phyloP scores from a whole-genome alignment of 176 grass and related monocot species.

The Oryza australiensis region DNA sequence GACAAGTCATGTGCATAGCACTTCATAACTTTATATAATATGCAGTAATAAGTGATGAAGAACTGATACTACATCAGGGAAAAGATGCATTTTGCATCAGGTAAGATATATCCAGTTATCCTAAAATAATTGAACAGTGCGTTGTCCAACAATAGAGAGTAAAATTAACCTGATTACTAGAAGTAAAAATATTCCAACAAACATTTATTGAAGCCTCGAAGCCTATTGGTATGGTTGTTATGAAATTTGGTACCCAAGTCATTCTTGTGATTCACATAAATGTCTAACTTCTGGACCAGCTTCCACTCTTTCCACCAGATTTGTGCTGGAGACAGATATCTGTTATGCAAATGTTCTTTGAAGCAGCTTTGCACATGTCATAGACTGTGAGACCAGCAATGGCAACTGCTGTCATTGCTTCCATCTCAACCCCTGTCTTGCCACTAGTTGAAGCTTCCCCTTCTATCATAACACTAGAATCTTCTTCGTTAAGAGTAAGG shows the following conservation, averaged over 20 bases:
- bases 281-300: conserved; percentile 59
- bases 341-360: conserved; percentile 87
- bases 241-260: not conserved
- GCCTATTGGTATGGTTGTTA: not conserved
- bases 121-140: not conserved
- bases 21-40: not conserved
- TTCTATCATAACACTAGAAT: conserved; percentile 83
- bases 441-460: conserved; percentile 64
- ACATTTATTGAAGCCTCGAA: conserved; percentile 13
- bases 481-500: conserved; percentile 78
- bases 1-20: not conserved
- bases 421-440: conserved; percentile 93
- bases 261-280: conserved; percentile 7
- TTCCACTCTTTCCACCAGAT: conserved; percentile 81
- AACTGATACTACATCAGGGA: not conserved
- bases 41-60: not conserved
- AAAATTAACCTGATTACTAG: conserved; percentile 10
- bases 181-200: not conserved
- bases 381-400: conserved; percentile 87
- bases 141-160: conserved; percentile 6
- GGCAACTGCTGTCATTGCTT: conserved; percentile 85
- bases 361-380: conserved; percentile 95
- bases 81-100: conserved; percentile 1
- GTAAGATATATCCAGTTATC: conserved; percentile 20
- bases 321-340: conserved; percentile 77